Percentiles rank a stretch among this genome's conserved stretches.
Evolutionary conservation across 768 basidiomycete species (phyloP).

Genomic region (Chalciporus chontae): DNA sequence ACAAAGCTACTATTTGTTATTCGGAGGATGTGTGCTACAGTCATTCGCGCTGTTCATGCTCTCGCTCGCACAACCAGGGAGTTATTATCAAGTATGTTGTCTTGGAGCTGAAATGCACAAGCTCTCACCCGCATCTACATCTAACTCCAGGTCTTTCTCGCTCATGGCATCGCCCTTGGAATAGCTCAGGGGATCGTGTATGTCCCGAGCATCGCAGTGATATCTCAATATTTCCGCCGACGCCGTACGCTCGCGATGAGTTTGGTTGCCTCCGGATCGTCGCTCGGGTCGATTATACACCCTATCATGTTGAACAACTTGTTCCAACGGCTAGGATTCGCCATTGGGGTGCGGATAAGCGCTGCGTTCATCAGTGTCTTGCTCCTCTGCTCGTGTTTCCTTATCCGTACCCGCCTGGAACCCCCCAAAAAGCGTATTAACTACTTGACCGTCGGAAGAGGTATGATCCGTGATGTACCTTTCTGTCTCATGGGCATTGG

Average conservation of each 20-base stretch:
- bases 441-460: conserved; percentile 16
- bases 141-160: conserved; percentile 40
- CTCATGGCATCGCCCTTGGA: conserved; percentile 47
- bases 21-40: conserved; percentile 43
- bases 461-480: conserved; percentile 12
- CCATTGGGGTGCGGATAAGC: conserved; percentile 47
- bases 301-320: conserved; percentile 32
- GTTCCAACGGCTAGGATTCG: conserved; percentile 32
- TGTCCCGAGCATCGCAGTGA: conserved; percentile 41
- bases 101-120: not conserved
- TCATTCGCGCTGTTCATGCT: conserved; percentile 42
- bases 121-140: not conserved
- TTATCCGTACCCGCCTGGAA: conserved; percentile 40
- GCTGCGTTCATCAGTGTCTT: conserved; percentile 39
- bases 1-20: conserved; percentile 41
- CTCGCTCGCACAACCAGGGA: conserved; percentile 39
- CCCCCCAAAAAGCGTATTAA: conserved; percentile 18
- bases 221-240: conserved; percentile 43
- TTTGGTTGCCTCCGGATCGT: conserved; percentile 38
- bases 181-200: conserved; percentile 45
- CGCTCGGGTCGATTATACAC: conserved; percentile 24
- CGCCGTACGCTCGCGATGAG: conserved; percentile 44
- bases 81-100: conserved; percentile 40
- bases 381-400: conserved; percentile 31
- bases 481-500: conserved; percentile 18